Base-by-base conservation (phyloP, 2,329 filamentous ascomycete species). In the Colletotrichum cuscutae region DNA sequence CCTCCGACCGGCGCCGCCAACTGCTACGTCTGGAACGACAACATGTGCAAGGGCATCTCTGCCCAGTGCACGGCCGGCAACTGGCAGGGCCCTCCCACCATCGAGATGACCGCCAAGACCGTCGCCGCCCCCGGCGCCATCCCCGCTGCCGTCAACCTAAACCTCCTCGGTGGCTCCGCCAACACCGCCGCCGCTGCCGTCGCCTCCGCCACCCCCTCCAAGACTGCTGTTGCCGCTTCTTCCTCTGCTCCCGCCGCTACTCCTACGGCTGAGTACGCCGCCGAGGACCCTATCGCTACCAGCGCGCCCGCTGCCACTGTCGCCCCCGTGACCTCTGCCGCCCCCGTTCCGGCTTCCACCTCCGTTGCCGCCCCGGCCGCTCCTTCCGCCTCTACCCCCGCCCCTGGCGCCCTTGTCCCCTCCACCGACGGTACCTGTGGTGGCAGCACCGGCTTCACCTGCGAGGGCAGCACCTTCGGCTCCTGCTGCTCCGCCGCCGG, bases 21-120 rank as follows among this genome's bases (percentile, higher is more conserved):
- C 75, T 95, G 93, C 81, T 81, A 86, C 60, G 82, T 87, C 42
- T 94, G 90, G 90, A 87, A 90, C 77, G 56, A 71, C 30, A 78
- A 81, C 13, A 92, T 92, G 82, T 95, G 93, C 82, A 80, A 81
- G 46, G 80, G 74, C 3, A 83, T 89, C 65, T 82, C 86, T 76
- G 76, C 78, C 8, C 81, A 78, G 4, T 90, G 89, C 76, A 74
- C 79, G n/a, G 77, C 78, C 1, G 79, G 82, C 1, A 74, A 84
- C 68, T 88, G 84, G 66, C 78, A 78, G 6, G 89, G 89, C 0
- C 89, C 89, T 42, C 86, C 87, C 6, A 78, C 84, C 28, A 81
- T 84, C 70, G 77, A 78, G 37, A 82, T 86, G 35, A 75, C 79
- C 71, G 80, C 81, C 75, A 75, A 77, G 54, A 78, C 78, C 63